A percentile compares a stretch with the other conserved stretches of the same genome.
Conservation (phyloP, 352 stramenopile species). For the Thraustochytrium striatum region DNA sequence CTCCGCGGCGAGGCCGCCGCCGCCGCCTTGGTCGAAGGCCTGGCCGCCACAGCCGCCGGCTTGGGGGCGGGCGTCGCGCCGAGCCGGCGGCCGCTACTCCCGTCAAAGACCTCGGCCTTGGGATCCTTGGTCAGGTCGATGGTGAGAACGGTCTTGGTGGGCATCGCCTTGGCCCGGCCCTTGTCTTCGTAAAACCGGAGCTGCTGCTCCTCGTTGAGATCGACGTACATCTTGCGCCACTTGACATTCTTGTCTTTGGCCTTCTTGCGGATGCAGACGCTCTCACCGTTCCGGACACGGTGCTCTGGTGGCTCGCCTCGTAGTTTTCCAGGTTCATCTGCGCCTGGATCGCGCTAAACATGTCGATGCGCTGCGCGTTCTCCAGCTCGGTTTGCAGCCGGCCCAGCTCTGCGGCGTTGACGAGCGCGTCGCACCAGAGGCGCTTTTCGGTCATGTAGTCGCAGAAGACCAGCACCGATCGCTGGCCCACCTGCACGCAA, state of each 20-base stretch:
- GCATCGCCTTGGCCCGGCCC: not conserved
- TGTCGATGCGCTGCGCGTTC: constrained; percentile 34
- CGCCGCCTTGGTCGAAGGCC: not conserved
- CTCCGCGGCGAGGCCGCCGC: not conserved
- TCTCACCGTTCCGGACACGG: not conserved
- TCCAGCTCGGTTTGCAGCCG: not conserved
- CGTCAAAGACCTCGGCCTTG: not conserved
- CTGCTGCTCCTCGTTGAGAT: not conserved
- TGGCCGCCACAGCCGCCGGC: not conserved
- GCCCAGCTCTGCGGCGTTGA: not conserved
- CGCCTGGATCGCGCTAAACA: constrained; percentile 36
- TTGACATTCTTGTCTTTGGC: not conserved
- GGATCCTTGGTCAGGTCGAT: not conserved
- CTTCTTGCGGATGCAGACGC: constrained; percentile 24
- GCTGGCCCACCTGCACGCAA: not conserved
- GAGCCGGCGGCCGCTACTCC: not conserved
- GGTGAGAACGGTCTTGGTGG: not conserved
- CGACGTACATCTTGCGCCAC: not conserved
- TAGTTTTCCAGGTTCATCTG: constrained; percentile 41
- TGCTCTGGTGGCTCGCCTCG: constrained; percentile 12
- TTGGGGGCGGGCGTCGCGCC: not conserved
- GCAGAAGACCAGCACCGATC: constrained; percentile 6
- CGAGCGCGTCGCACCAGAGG: constrained; percentile 3
- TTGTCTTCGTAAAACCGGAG: not conserved
- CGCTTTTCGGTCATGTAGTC: constrained; percentile 4